These are phyloP conservation scores for Salvia sclarea DNA, from an alignment of 305 asterid species.

Conservation along the genomic window DNA sequence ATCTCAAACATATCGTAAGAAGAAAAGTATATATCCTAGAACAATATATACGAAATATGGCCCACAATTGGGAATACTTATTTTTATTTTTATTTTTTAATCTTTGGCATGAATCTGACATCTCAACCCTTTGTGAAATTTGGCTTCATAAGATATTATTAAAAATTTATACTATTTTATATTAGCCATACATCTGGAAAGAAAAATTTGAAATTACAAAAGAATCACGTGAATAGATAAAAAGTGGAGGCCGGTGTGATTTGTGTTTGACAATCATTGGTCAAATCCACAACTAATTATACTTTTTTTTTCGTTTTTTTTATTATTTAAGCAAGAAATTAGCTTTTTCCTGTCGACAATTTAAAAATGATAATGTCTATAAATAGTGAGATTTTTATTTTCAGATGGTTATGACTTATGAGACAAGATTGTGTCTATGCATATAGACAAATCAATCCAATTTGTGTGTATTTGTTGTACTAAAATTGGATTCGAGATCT, in stretches of 20 bases:
- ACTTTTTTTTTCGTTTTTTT: too few species aligned
- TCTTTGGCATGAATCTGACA: background rate
- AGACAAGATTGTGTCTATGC: too few species aligned
- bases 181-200: conserved; percentile 20
- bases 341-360: too few species aligned
- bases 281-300: background rate
- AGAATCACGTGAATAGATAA: conserved; percentile 24
- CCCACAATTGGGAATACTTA: background rate
- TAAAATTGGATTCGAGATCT: too few species aligned
- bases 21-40: background rate
- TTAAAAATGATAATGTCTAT: too few species aligned
- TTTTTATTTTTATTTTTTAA: too few species aligned
- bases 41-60: background rate
- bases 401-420: too few species aligned
- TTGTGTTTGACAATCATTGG: conserved; percentile 8
- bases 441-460: too few species aligned
- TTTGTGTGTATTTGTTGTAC: too few species aligned
- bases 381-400: too few species aligned
- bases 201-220: background rate
- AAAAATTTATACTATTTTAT: background rate
- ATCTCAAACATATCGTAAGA: background rate
- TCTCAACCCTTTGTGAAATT: background rate
- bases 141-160: background rate
- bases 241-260: conserved; percentile 3
- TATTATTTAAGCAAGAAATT: too few species aligned